Evolutionary conservation across 2,329 filamentous ascomycete genomes (phyloP), one percentile per base, ranked within the genome.

Genomic region (Verticillium isaacii): DNA sequence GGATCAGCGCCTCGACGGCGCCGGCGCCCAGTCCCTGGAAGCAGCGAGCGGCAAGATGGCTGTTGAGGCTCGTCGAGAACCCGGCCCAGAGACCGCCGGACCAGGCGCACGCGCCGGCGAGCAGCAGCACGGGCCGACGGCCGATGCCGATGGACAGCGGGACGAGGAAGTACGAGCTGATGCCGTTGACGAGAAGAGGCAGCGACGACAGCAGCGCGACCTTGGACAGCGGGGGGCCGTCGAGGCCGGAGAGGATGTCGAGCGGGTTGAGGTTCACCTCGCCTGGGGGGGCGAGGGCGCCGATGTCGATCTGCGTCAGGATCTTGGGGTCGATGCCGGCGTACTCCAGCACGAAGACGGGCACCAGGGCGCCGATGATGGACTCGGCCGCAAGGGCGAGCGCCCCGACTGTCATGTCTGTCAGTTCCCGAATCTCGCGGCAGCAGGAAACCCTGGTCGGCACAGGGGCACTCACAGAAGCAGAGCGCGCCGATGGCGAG

Each of bases 71-170:
- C 1, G 65, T 66, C 57, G 73, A 75, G 32, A 72, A 63, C 1
- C 71, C 74, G 0, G 75, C 75, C 70, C 73, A 74, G 41, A 77
- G 58, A 3, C 74, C 75, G 3, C 75, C 75, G 1, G 66, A 66
- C 71, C 74, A 75, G 5, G 72, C 72, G 45, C 71, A 68, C 1
- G 68, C 67, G 2, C 71, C 71, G 0, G 72, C 70, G 15, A 75
- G 59, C 7, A 77, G 66, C 17, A 77, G 64, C 5, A 77, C 70
- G 1, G 74, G 74, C 2, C 75, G 69, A 14, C 75, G 72, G 6
- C 75, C 75, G 32, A 75, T 66, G 54, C 69, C 73, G 15, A 72
- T 72, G 1, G 74, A 75, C n/a, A 77, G 66, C 9, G 75, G 74
- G 1, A 77, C 70, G n/a, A 75, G 70, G n/a, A 76, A 58, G 63